These are phyloP conservation scores for Opeltia flavorubescens DNA, from an alignment of 495 filamentous ascomycete genomes.

Conservation along the genomic window DNA sequence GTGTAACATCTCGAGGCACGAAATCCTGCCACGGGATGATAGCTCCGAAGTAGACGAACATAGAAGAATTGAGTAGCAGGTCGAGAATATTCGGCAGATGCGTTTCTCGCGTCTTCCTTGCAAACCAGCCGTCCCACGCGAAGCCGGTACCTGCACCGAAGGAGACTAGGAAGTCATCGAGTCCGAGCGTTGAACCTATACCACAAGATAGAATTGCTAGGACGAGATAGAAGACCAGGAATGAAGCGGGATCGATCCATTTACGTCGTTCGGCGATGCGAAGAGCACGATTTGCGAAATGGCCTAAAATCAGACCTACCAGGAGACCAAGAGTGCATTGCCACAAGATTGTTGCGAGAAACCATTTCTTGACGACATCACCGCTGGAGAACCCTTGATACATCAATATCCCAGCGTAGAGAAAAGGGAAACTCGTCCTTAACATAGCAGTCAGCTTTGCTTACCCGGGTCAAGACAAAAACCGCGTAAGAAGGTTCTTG, in stretches of 20 bases:
- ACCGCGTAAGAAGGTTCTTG: too few relatives aligned
- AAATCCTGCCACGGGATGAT: slow-evolving; percentile 33
- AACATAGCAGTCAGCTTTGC: neutral
- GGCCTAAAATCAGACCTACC: slow-evolving; percentile 27
- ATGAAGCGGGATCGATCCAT: slow-evolving; percentile 27
- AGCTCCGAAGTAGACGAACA: slow-evolving; percentile 37
- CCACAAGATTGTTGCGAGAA: slow-evolving; percentile 34
- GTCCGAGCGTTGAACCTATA: slow-evolving; percentile 28
- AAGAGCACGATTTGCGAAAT: slow-evolving; percentile 24
- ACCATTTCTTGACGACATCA: slow-evolving; percentile 28
- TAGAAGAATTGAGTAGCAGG: slow-evolving; percentile 30
- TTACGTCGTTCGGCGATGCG: slow-evolving; percentile 20
- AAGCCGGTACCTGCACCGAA: slow-evolving; percentile 38
- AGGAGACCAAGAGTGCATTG: slow-evolving; percentile 30
- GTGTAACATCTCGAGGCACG: slow-evolving; percentile 17
- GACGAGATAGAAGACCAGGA: slow-evolving; percentile 36
- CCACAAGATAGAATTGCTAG: slow-evolving; percentile 33
- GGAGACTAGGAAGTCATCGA: slow-evolving; percentile 36
- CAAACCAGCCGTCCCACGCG: slow-evolving; percentile 32
- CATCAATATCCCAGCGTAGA: slow-evolving; percentile 29
- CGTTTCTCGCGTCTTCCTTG: slow-evolving; percentile 25
- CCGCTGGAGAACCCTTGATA: slow-evolving; percentile 18
- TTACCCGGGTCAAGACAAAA: too few relatives aligned
- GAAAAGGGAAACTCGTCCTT: slow-evolving; percentile 24
- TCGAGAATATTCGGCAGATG: slow-evolving; percentile 30